Percentiles rank a stretch among this genome's conserved stretches.
These are phyloP conservation scores for Amphicarpaea edgeworthii DNA, from an alignment of 306 rosid genomes.

Conservation along the genomic window DNA sequence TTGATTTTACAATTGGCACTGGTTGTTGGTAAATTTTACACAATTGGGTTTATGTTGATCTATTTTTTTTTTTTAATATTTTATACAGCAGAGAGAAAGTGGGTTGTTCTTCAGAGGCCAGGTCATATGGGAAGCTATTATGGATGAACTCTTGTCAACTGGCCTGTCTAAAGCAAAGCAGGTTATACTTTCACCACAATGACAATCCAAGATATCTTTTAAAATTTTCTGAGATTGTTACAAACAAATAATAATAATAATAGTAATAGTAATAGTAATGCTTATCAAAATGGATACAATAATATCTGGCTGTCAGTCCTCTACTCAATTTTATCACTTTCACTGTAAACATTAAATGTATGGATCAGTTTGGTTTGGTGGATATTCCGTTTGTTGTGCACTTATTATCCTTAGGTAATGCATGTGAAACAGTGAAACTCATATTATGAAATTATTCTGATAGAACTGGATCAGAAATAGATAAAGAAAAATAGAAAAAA, in stretches of 20 bases:
- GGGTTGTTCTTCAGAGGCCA: constrained; percentile 88
- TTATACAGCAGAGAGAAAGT: constrained; percentile 55
- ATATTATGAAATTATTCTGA: constrained; percentile 8
- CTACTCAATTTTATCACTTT: constrained; percentile 18
- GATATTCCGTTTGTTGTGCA: constrained; percentile 33
- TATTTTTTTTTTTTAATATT: constrained; percentile 26
- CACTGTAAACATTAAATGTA: constrained; percentile 18
- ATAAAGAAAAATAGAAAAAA: neutral
- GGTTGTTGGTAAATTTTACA: neutral
- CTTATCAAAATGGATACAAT: constrained; percentile 5
- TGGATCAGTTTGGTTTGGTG: constrained; percentile 2
- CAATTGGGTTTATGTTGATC: constrained; percentile 21
- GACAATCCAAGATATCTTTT: constrained; percentile 1
- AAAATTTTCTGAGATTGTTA: constrained; percentile 19
- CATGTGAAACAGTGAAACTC: constrained; percentile 16
- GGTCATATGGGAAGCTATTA: constrained; percentile 84
- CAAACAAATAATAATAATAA: neutral
- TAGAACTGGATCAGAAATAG: neutral
- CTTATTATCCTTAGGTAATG: constrained; percentile 3
- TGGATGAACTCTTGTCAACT: constrained; percentile 80
- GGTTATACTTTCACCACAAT: constrained; percentile 54
- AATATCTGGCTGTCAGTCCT: constrained; percentile 13
- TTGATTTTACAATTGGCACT: constrained; percentile 37
- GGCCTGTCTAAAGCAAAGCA: constrained; percentile 84
- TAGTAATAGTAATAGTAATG: neutral